Evolutionary conservation across 1,284 basidiomycete species (phyloP).

Genomic region (Butyriboletus appendiculatus): DNA sequence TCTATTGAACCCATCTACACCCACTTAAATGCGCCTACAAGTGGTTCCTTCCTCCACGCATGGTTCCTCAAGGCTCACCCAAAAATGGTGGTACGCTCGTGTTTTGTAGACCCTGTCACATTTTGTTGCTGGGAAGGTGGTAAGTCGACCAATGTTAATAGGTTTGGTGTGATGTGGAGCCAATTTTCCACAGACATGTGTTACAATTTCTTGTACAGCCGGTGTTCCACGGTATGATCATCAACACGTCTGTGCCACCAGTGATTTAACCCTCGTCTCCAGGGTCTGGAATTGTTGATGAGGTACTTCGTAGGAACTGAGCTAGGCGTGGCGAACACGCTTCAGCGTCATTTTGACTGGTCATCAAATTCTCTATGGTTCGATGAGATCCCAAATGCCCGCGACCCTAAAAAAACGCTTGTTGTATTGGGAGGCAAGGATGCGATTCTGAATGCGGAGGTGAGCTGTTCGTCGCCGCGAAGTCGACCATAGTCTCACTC

Average conservation of each 20-base stretch:
- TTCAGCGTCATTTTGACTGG: conserved; percentile 87
- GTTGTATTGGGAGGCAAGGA: conserved; percentile 84
- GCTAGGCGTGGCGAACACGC: conserved; percentile 81
- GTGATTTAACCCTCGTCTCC: conserved; percentile 14
- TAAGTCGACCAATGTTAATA: conserved; percentile 33
- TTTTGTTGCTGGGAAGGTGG: conserved; percentile 93
- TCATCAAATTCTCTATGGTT: conserved; percentile 86
- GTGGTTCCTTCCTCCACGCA: conserved; percentile 75
- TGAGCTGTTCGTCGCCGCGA: conserved; percentile 32
- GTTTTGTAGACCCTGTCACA: conserved; percentile 87
- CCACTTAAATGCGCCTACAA: conserved; percentile 29
- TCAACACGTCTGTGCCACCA: conserved; percentile 7
- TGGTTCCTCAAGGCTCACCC: conserved; percentile 85
- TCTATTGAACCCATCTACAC: not conserved
- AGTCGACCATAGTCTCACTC: conserved; percentile 6
- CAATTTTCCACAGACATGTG: conserved; percentile 64
- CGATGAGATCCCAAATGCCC: conserved; percentile 82
- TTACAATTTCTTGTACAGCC: conserved; percentile 83
- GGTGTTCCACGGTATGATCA: conserved; percentile 54
- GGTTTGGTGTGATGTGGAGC: conserved; percentile 1
- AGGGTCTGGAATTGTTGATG: conserved; percentile 80
- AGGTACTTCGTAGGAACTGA: conserved; percentile 87
- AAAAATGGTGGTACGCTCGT: conserved; percentile 68
- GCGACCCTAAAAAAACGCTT: conserved; percentile 57
- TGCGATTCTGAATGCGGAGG: conserved; percentile 72